Evolutionary conservation across 805 yeast species (phyloP).

Genomic region (Komagataella pastoris): DNA sequence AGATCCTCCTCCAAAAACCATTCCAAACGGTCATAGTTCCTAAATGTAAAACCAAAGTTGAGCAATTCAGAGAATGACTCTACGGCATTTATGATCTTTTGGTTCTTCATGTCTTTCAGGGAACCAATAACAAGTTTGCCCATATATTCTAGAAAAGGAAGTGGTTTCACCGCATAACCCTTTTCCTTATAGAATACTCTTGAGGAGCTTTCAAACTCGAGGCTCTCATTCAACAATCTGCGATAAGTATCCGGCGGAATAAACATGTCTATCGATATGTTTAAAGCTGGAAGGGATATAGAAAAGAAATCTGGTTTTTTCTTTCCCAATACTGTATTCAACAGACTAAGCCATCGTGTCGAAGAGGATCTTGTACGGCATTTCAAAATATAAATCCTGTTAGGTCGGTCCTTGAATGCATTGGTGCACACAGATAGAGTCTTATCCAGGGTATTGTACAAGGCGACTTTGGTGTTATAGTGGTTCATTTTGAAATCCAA

Average conservation of each 20-base stretch:
- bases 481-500: conserved; percentile 4
- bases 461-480: conserved; percentile 21
- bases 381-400: conserved; percentile 33
- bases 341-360: conserved; percentile 48
- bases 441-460: conserved; percentile 61
- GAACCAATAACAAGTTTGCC: conserved; percentile 19
- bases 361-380: conserved; percentile 41
- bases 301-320: conserved; percentile 12
- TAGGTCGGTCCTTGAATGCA: conserved; percentile 6
- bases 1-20: conserved; percentile 41
- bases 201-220: neutral
- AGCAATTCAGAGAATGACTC: conserved; percentile 11
- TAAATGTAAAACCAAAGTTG: conserved; percentile 43
- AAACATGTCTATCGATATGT: conserved; percentile 27
- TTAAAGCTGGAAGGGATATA: conserved; percentile 22
- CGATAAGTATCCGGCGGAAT: conserved; percentile 24
- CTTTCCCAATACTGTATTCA: conserved; percentile 32
- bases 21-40: conserved; percentile 63
- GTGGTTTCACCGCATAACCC: neutral
- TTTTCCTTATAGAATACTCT: neutral
- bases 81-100: conserved; percentile 8
- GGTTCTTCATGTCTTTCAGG: conserved; percentile 1
- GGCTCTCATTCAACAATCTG: conserved; percentile 1
- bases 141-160: conserved; percentile 16
- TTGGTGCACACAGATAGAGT: conserved; percentile 36